Base-by-base conservation (phyloP, 768 basidiomycete species). In the Ramaria rubella region DNA sequence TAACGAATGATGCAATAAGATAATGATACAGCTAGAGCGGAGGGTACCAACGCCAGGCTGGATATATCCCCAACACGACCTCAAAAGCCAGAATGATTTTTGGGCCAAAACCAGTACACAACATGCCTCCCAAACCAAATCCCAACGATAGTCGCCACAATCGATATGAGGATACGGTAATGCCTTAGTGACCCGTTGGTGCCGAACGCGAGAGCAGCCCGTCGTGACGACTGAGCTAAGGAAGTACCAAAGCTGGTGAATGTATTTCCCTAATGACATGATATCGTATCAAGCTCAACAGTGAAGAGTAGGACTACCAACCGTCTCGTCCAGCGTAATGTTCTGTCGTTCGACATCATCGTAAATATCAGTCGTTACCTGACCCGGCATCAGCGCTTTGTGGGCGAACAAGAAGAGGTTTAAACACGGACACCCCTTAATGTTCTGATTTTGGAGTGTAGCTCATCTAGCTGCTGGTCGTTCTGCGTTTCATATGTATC, bases 351-450 rank as follows among this genome's bases (percentile, higher is more conserved):
- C 90, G 1, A 85, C 85, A 64, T 93, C 91, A 59, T 82, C 80
- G 66, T 94, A 77, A 36, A 94, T 91, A 71, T 94, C 90, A 2
- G 82, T 87, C 12, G 90, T 93, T n/a, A 94, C 78, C 90, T 93
- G 51, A 19, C 36, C 34, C 5, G 48, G 55, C 30, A 45, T 17
- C 26, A 53, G 30, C 12, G 8, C 46, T 21, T 40, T 14, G 49
- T 33, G 48, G 11, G 34, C 45, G 33, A 19, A 36, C 49, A 60
- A 43, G 53, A 33, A 34, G 52, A 38, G 36, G 5, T 15, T 0
- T 53, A 27, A 46, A 21, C 17, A 60, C 81, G 61, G 67, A 92
- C 90, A n/a, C 86, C 86, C 59, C 90, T 82, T 46, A 93, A 67
- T 17, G 86, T 86, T 40, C 89, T 80, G 48, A 92, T 81, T 68